phyloP scores from a whole-genome alignment of 116 monocot species.

The Phalaenopsis hybrid region DNA sequence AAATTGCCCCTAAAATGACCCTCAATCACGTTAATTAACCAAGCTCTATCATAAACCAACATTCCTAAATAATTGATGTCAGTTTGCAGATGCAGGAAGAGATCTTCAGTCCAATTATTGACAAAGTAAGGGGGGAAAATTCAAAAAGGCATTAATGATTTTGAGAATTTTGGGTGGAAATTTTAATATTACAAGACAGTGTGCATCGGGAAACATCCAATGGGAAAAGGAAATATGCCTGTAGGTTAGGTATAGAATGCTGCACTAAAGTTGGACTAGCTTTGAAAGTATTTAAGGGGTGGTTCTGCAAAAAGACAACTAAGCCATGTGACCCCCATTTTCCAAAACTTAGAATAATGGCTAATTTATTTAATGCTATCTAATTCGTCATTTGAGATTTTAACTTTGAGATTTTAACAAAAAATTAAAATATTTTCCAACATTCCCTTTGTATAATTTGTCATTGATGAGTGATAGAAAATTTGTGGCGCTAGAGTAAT shows the following conservation, averaged over 20 bases:
- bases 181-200: neutral
- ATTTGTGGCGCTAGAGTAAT: too few species aligned
- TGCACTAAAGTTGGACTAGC: neutral
- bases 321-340: conserved; percentile 1
- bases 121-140: neutral
- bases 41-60: too few species aligned
- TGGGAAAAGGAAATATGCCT: neutral
- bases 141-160: neutral
- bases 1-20: too few species aligned
- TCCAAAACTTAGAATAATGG: neutral
- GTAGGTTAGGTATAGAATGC: neutral
- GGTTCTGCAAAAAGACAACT: neutral
- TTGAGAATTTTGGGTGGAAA: neutral
- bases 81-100: too few species aligned
- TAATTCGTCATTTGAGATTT: too few species aligned
- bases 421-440: too few species aligned
- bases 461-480: too few species aligned
- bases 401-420: too few species aligned
- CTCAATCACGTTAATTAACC: too few species aligned
- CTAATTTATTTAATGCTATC: too few species aligned
- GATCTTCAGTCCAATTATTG: neutral
- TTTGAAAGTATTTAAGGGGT: neutral
- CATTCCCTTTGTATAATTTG: too few species aligned
- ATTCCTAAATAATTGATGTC: too few species aligned
- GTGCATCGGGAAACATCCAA: neutral